Percentiles rank a stretch among this genome's conserved stretches.
These are phyloP conservation scores for Crithidia thermophila DNA, from an alignment of 208 protist species.

Conservation along the genomic window DNA sequence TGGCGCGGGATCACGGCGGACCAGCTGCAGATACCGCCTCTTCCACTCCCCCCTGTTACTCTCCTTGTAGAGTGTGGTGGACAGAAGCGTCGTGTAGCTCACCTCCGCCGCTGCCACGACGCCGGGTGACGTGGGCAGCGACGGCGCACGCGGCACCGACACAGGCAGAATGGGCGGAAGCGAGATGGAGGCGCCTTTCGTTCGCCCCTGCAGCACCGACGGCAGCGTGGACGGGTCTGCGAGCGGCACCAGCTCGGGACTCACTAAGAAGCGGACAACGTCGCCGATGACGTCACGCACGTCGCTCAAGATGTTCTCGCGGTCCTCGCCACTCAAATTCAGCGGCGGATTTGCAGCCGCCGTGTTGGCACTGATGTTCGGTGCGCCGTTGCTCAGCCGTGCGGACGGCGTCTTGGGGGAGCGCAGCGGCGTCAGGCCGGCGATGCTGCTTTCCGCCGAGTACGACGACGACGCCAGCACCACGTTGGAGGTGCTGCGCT, in stretches of 20 bases:
- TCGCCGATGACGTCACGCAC: conserved; percentile 14
- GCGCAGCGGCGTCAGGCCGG: neutral
- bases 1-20: neutral
- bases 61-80: conserved; percentile 16
- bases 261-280: conserved; percentile 16
- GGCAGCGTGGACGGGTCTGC: neutral
- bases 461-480: conserved; percentile 54
- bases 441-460: conserved; percentile 32
- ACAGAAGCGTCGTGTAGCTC: neutral
- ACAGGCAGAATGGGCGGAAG: conserved; percentile 5
- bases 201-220: neutral
- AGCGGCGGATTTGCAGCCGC: neutral
- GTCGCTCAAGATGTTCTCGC: conserved; percentile 5
- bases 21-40: conserved; percentile 22
- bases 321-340: conserved; percentile 15
- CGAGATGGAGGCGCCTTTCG: neutral
- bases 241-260: neutral
- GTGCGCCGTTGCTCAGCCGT: neutral
- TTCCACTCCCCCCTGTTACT: conserved; percentile 22
- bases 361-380: neutral
- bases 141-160: conserved; percentile 5
- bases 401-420: neutral
- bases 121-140: neutral
- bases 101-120: neutral
- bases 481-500: conserved; percentile 42